Evolutionary conservation across 2,329 filamentous ascomycete genomes (phyloP).

Genomic region (Claviceps paspali): DNA sequence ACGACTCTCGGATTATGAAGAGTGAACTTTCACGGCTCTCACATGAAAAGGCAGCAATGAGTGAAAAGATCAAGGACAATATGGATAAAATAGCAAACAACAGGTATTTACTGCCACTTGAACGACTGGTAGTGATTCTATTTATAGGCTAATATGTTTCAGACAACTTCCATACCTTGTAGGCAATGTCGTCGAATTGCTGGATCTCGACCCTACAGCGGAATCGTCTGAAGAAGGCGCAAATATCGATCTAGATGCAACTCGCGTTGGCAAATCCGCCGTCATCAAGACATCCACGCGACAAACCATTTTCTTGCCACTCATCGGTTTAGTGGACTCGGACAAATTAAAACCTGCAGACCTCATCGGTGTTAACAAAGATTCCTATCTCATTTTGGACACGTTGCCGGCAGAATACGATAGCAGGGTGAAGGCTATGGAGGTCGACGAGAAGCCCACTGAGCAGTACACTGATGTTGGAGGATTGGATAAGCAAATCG

Average conservation of each 20-base stretch:
- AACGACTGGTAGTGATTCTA: not conserved
- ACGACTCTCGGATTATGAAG: constrained; percentile 97
- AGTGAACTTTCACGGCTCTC: constrained; percentile 88
- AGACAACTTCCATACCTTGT: constrained; percentile 97
- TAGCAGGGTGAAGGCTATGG: constrained; percentile 98
- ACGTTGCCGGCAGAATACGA: constrained; percentile 96
- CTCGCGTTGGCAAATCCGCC: constrained; percentile 89
- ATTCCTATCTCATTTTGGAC: constrained; percentile 93
- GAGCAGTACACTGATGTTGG: constrained; percentile 98
- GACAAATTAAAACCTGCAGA: constrained; percentile 90
- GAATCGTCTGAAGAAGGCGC: constrained; percentile 96
- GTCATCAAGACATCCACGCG: constrained; percentile 98
- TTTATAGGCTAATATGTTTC: constrained; percentile 4
- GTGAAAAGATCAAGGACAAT: constrained; percentile 98
- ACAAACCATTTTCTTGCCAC: constrained; percentile 94
- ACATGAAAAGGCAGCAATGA: constrained; percentile 92
- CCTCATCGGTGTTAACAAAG: constrained; percentile 96
- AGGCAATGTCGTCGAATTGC: constrained; percentile 91
- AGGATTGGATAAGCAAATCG: constrained; percentile 96
- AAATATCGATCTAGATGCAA: constrained; percentile 96
- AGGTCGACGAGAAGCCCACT: constrained; percentile 98
- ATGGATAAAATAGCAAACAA: constrained; percentile 99
- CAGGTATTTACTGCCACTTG: constrained; percentile 40
- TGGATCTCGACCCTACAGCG: constrained; percentile 89
- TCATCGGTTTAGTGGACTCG: constrained; percentile 93